Percentiles rank a stretch among this genome's conserved stretches.
phyloP scores from a whole-genome alignment of 176 grass and related monocot species.

The Pharus latifolius region DNA sequence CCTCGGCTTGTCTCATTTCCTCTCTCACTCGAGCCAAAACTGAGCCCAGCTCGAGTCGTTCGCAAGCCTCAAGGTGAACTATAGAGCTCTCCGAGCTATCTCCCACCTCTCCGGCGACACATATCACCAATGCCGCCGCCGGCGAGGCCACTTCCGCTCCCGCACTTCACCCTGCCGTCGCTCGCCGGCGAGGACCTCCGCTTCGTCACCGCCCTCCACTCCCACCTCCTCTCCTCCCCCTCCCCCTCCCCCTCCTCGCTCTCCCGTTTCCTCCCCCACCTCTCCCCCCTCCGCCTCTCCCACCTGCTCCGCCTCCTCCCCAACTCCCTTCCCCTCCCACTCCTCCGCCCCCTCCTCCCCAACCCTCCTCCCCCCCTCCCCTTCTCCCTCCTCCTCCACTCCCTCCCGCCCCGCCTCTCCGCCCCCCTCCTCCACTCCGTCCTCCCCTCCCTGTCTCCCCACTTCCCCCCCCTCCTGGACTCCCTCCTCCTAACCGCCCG shows the following conservation, averaged over 20 bases:
- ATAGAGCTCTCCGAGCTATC: no score
- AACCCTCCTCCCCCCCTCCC: slow-evolving; percentile 18
- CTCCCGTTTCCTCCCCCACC: slow-evolving; percentile 21
- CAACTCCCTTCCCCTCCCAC: slow-evolving; percentile 28
- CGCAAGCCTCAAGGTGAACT: no score
- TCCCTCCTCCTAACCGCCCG: slow-evolving; percentile 32
- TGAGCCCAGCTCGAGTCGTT: no score
- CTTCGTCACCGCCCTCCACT: slow-evolving; percentile 39
- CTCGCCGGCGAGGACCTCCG: slow-evolving; percentile 51
- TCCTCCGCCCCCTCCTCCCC: not conserved
- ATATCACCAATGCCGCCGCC: not conserved
- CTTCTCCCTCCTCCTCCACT: slow-evolving; percentile 24
- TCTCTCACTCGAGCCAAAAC: no score
- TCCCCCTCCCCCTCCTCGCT: not conserved
- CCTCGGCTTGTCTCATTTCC: no score
- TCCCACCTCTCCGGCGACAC: not conserved
- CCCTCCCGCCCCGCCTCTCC: slow-evolving; percentile 29
- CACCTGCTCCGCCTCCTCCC: slow-evolving; percentile 19
- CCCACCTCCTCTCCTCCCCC: slow-evolving; percentile 40
- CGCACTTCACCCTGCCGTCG: slow-evolving; percentile 46
- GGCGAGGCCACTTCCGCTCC: slow-evolving; percentile 34
- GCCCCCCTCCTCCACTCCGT: slow-evolving; percentile 20
- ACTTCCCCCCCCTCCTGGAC: slow-evolving; percentile 33
- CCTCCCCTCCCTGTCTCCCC: slow-evolving; percentile 1
- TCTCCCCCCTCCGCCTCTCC: slow-evolving; percentile 18